phyloP scores from a whole-genome alignment of 768 basidiomycete species.

The Calocybe gangraenosa region DNA sequence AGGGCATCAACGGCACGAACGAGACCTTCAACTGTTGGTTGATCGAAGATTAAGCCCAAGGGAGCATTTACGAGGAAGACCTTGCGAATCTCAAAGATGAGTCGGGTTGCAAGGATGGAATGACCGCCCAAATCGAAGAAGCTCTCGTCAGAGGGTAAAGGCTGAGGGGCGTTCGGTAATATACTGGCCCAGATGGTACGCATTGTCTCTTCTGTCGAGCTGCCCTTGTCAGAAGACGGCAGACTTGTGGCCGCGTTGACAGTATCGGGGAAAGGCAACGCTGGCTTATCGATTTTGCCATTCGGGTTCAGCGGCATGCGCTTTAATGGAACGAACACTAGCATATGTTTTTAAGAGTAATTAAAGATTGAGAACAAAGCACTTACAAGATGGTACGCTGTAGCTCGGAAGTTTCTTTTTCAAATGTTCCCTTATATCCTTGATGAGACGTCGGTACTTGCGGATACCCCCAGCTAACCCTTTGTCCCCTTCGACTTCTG shows the following conservation, averaged over 20 bases:
- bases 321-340: conserved; percentile 90
- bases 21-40: conserved; percentile 79
- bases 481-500: conserved; percentile 49
- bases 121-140: conserved; percentile 99
- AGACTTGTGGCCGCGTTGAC: conserved; percentile 51
- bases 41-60: conserved; percentile 85
- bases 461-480: conserved; percentile 73
- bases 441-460: conserved; percentile 84
- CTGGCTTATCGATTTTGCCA: conserved; percentile 98
- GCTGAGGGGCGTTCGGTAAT: conserved; percentile 71
- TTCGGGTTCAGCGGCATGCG: conserved; percentile 99
- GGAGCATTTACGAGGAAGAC: conserved; percentile 88
- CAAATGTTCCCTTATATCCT: conserved; percentile 89
- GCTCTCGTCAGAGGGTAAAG: conserved; percentile 84
- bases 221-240: conserved; percentile 35
- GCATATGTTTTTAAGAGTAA: conserved; percentile 1
- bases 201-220: conserved; percentile 75
- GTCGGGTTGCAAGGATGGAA: conserved; percentile 94
- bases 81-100: conserved; percentile 96
- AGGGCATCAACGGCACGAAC: conserved; percentile 73
- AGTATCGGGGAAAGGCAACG: conserved; percentile 97
- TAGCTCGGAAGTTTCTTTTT: conserved; percentile 97
- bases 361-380: conserved; percentile 4
- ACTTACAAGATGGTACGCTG: conserved; percentile 85
- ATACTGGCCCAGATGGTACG: conserved; percentile 82